Evolutionary conservation across 192 early-diverging fungal species (phyloP), one percentile per base, ranked within the genome.

Genomic region (Linnemannia exigua): DNA sequence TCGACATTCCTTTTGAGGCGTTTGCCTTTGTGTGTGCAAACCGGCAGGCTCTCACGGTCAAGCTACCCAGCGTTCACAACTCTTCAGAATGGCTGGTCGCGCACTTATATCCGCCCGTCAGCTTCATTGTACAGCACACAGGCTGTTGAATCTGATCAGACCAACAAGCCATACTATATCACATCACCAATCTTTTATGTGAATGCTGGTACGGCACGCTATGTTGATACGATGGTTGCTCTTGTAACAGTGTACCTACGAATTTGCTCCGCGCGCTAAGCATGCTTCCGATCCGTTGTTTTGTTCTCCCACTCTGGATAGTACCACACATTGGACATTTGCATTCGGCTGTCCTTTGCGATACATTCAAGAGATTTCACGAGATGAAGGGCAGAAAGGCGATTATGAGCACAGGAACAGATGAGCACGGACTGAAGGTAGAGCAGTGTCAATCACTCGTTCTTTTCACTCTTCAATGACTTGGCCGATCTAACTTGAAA

Each of bases 371-470:
- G 75, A 87, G 97, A 33, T 97, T 92, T 76, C 92, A 94, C 74
- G 91, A 90, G 37, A 75, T 99, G 63, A 94, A 91, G 46, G 97
- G 96, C 20, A 82, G 91, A 33, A 77, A 76, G 25, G 87, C 91
- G 1, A 31, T 94, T 16, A 72, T 95, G 20, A 89, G 88, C 33
- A 95, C 94, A 3, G 98, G 98, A 46, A 99, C 98, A 4, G 98
- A 99, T 81, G 98, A 99, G 81, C 98, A 99, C 85, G 98, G 98
- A 4, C 91, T 96, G 6, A 99, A 99, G 91, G 95, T 93, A 80
- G 17, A 75, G 16, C 16, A 8, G n/a, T n/a, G 7, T 25, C 12
- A 33, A 15, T 1, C 31, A 25, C 58, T 16, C 22, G 6, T 9
- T n/a, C n/a, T n/a, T n/a, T n/a, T n/a, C n/a, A 1, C 15, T 44